These are phyloP conservation scores for Microdochium trichocladiopsis DNA, from an alignment of 2,329 filamentous ascomycete species.

Conservation along the genomic window DNA sequence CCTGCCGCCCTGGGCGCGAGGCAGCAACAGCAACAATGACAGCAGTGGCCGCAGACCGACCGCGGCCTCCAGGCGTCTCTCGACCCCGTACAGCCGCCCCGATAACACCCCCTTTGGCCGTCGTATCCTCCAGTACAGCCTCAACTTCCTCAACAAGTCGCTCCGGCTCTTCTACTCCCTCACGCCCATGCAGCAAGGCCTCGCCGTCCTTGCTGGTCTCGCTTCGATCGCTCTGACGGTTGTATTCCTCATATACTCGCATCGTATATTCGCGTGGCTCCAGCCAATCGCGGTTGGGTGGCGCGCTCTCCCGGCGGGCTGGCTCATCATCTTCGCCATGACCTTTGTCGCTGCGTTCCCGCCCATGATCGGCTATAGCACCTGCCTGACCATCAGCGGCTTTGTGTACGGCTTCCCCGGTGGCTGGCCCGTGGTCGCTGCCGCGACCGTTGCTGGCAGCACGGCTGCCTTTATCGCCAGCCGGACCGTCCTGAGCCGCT, in stretches of 20 bases:
- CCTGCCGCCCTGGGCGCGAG: conserved; percentile 28
- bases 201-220: conserved; percentile 44
- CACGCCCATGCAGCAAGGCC: conserved; percentile 52
- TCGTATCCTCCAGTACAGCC: conserved; percentile 32
- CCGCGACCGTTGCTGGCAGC: conserved; percentile 72
- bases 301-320: conserved; percentile 67
- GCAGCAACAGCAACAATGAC: background rate
- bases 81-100: conserved; percentile 29
- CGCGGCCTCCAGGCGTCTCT: conserved; percentile 28
- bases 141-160: conserved; percentile 32
- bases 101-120: conserved; percentile 18
- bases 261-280: conserved; percentile 70
- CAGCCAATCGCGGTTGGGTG: conserved; percentile 68
- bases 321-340: conserved; percentile 66
- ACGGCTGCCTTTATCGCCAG: conserved; percentile 74
- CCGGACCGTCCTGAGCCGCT: conserved; percentile 68
- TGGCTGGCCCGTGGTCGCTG: conserved; percentile 78
- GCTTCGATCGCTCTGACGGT: conserved; percentile 49
- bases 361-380: conserved; percentile 81
- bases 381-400: conserved; percentile 49
- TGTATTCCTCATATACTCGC: conserved; percentile 70
- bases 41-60: conserved; percentile 3
- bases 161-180: conserved; percentile 47
- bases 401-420: conserved; percentile 49
- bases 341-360: conserved; percentile 77